phyloP scores from a whole-genome alignment of 2,329 filamentous ascomycete species.

The Hypoxylon sp. region DNA sequence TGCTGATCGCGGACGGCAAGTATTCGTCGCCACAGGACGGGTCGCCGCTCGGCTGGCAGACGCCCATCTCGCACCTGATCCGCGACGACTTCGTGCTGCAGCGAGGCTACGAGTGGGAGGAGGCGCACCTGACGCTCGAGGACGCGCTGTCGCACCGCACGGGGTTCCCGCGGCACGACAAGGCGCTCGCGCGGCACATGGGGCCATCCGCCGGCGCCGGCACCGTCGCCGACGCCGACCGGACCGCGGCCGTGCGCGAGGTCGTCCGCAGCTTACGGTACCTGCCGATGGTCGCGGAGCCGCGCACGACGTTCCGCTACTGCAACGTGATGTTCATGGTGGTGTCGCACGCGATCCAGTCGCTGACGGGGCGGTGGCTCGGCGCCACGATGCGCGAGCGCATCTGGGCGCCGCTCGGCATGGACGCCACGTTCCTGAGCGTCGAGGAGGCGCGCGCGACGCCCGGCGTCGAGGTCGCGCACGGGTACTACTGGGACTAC shows the following conservation, averaged over 20 bases:
- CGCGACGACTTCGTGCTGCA: slow-evolving; percentile 57
- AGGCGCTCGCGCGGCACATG: slow-evolving; percentile 40
- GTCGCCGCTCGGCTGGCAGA: slow-evolving; percentile 52
- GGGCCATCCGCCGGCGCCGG: no score
- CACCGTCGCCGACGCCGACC: slow-evolving; percentile 42
- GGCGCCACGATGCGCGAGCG: slow-evolving; percentile 49
- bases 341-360: slow-evolving; percentile 56
- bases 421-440: slow-evolving; percentile 51
- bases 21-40: slow-evolving; percentile 27
- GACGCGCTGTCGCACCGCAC: slow-evolving; percentile 61
- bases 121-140: slow-evolving; percentile 58
- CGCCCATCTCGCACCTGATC: slow-evolving; percentile 56
- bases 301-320: slow-evolving; percentile 57
- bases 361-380: slow-evolving; percentile 50
- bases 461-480: slow-evolving; percentile 47
- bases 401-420: slow-evolving; percentile 55
- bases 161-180: slow-evolving; percentile 56
- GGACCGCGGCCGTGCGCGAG: slow-evolving; percentile 48
- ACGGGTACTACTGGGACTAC: slow-evolving; percentile 53
- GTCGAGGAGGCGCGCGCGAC: slow-evolving; percentile 43
- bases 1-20: slow-evolving; percentile 56
- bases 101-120: slow-evolving; percentile 50
- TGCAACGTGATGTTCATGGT: slow-evolving; percentile 62
- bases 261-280: slow-evolving; percentile 52
- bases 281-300: slow-evolving; percentile 53